Percentiles rank a stretch among this genome's conserved stretches.
phyloP scores from a whole-genome alignment of 345 rosid genomes.

The Hypericum androsaemum region DNA sequence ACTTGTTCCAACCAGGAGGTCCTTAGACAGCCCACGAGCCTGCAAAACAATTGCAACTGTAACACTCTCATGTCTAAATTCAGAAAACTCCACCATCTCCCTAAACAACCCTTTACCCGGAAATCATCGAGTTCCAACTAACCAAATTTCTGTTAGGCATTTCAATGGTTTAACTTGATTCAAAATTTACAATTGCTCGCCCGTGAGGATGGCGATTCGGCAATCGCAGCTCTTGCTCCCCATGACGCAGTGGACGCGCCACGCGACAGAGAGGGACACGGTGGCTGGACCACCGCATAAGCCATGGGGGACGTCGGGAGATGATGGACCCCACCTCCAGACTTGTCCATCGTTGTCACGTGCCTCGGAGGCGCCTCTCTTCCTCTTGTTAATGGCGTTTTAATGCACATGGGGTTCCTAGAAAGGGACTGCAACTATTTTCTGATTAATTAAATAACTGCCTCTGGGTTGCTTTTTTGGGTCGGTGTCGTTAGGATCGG shows the following conservation, averaged over 20 bases:
- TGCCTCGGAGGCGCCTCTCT: constrained; percentile 56
- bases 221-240: constrained; percentile 84
- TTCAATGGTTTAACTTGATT: no score
- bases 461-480: no score
- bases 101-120: constrained; percentile 58
- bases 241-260: constrained; percentile 93
- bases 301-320: constrained; percentile 77
- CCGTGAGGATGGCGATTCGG: constrained; percentile 75
- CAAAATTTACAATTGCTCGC: constrained; percentile 56
- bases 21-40: constrained; percentile 61
- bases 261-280: constrained; percentile 46
- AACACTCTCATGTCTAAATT: constrained; percentile 48
- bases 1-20: constrained; percentile 51
- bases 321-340: constrained; percentile 17
- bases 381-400: no score
- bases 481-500: no score
- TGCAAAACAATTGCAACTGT: constrained; percentile 57
- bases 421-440: no score
- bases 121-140: constrained; percentile 79
- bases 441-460: no score
- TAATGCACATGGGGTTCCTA: no score
- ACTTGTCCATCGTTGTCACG: constrained; percentile 50
- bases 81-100: constrained; percentile 36
- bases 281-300: constrained; percentile 65
- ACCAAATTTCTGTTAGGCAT: constrained; percentile 60